Evolutionary conservation across 1,139 yeast genomes (phyloP).

Genomic region (Insectozyma bohioensis): DNA sequence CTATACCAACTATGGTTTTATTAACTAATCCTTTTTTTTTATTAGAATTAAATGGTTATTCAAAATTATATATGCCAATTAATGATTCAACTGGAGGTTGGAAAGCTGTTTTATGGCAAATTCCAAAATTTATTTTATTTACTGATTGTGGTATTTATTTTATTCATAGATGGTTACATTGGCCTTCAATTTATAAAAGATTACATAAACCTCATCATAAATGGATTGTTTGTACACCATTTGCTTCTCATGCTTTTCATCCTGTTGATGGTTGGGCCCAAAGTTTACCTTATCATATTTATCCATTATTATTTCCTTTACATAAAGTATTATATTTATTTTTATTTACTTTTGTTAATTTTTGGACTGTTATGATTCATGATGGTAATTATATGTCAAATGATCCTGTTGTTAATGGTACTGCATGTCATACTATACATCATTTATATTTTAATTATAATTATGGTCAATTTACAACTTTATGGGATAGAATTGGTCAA

Average conservation of each 20-base stretch:
- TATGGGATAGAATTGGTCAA: conserved; percentile 96
- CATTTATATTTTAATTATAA: conserved; percentile 95
- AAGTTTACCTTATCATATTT: conserved; percentile 88
- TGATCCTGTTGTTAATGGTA: conserved; percentile 93
- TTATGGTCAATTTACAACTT: conserved; percentile 96
- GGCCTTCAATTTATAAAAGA: conserved; percentile 81
- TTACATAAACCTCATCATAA: conserved; percentile 99
- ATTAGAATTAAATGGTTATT: conserved; percentile 78
- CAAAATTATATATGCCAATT: conserved; percentile 68
- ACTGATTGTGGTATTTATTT: conserved; percentile 92
- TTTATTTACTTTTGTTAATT: conserved; percentile 85
- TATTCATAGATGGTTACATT: conserved; percentile 89
- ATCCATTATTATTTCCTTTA: conserved; percentile 87
- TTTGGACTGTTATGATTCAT: conserved; percentile 98
- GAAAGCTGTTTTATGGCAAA: conserved; percentile 61
- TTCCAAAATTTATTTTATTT: conserved; percentile 80
- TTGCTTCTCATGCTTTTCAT: conserved; percentile 98
- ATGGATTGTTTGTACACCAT: conserved; percentile 98
- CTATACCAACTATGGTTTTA: conserved; percentile 87
- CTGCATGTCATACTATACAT: conserved; percentile 97
- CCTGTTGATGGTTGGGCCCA: conserved; percentile 96
- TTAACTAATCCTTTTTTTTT: conserved; percentile 90
- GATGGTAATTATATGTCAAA: conserved; percentile 94
- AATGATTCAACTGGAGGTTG: conserved; percentile 69
- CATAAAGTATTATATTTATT: conserved; percentile 81